Base-by-base conservation (phyloP, 179 eudicot species). In the Silene noctiflora region DNA sequence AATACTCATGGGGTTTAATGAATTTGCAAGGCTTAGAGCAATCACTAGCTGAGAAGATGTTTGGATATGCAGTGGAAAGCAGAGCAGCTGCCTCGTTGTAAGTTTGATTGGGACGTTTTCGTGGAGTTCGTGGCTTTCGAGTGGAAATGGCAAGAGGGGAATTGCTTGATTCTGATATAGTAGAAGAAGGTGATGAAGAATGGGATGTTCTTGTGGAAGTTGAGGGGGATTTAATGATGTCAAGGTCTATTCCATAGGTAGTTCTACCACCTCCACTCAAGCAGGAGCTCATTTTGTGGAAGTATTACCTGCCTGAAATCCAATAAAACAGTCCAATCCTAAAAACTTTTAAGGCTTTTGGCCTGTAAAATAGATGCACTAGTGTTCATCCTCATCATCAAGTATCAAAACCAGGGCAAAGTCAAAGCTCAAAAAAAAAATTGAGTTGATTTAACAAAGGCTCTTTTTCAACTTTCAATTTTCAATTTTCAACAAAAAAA, bases 11-110 rank as follows among this genome's bases (percentile, higher is more conserved):
- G 11, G 89, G 86, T 21, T 84, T 89, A 62, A 87, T 81, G 83
- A 88, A 88, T 78, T 90, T 89, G 82, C 82, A 80, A 25, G 91
- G 87, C 69, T 86, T 92, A 0, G 83, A 78, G 71, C 85, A 83
- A 66, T 90, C 76, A 76, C 89, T 90, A 76, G 91, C 51, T 59
- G 98, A 84, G 75, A 96, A 96, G 21, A 96, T 85, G 42, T 77
- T 93, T 6, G 99, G 99, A 71, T 89, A 91, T 6, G 94, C 98
- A 1, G 97, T 91, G 80, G 99, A 96, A 19, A 96, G 96, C 72
- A 96, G 78, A 10, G 93, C 85, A 6, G 98, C 97, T 0, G 99
- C 99, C 70, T 96, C 99, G 62, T 93, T 93, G 87, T 93, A 96
- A 1, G 91, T 91, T 75, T 96, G 98, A 70, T 96, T 93, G 13